Conservation (phyloP, 2,329 filamentous ascomycete species). For the Chalaropsis ovoidea region DNA sequence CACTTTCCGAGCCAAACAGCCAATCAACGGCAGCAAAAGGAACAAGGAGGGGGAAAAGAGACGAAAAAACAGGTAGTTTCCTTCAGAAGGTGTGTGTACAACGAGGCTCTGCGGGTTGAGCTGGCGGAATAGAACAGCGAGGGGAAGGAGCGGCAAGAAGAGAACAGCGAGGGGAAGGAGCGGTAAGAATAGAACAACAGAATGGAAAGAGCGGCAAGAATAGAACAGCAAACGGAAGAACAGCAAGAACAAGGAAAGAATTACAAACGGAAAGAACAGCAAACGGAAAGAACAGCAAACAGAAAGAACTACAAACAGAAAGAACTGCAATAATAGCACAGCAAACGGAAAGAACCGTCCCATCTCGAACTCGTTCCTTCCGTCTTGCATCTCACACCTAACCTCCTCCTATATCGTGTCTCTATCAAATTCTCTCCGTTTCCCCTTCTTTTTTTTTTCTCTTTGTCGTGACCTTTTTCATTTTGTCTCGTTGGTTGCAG, state of each 20-base stretch:
- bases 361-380: neutral
- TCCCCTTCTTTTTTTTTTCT: neutral
- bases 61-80: neutral
- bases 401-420: too few species aligned
- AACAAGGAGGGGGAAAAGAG: neutral
- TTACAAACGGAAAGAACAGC: neutral
- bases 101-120: too few species aligned
- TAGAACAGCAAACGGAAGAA: neutral
- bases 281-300: too few species aligned
- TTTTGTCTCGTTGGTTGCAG: too few species aligned
- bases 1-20: neutral
- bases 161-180: neutral
- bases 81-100: neutral
- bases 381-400: too few species aligned
- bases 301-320: neutral
- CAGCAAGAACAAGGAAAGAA: neutral
- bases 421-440: neutral
- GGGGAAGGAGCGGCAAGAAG: neutral
- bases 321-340: neutral
- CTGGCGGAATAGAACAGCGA: neutral
- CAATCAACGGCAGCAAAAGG: neutral
- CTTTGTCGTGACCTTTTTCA: neutral
- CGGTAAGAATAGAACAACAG: neutral
- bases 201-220: neutral
- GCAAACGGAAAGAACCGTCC: neutral